Base-by-base conservation (phyloP, 805 yeast species). In the Sporopachydermia quercuum region DNA sequence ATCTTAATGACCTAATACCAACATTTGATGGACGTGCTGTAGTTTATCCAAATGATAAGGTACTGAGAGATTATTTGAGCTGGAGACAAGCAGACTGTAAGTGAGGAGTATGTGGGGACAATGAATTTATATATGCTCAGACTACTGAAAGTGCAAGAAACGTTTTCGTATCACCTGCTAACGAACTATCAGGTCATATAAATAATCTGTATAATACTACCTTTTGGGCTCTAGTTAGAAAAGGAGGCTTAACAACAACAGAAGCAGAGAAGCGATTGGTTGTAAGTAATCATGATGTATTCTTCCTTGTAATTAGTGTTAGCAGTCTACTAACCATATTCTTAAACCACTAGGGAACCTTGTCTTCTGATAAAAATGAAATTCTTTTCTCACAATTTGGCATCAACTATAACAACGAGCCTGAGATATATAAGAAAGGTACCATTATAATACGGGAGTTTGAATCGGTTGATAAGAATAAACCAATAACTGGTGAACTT, bases 51-150 rank as follows among this genome's bases (percentile, higher is more conserved):
- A 73, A 68, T 40, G 46, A 63, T 14, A 50, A 61, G 3, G 60
- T 64, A 1, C 63, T 89, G 1, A 65, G 83, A 41, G 97, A 89
- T 56, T 91, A 91, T 54, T 70, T 91, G 46, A 63, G 81, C 42
- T 91, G 98, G 98, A 69, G 98, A 47, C 96, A 84, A 54, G 97
- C 79, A 1, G 98, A 91, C 54, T 91, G 69, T 33, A 3, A 13
- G 15, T 13, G 13, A n/a, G n/a, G 40, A 8, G 40, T 8, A 38
- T 14, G 6, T 16, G 37, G 11, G 14, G 13, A 13, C 18, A 13
- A 13, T n/a, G n/a, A n/a, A 33, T 13, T 13, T 13, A n/a, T 13
- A 35, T 13, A 35, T n/a, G 8, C 15, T 36, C 5, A 17, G 15
- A 18, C 5, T 13, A 37, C 8, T 11, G 39, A 5, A 13, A 6